Conservation (phyloP, 192 early-diverging fungal genomes). For the Entomortierella chlamydospora region DNA sequence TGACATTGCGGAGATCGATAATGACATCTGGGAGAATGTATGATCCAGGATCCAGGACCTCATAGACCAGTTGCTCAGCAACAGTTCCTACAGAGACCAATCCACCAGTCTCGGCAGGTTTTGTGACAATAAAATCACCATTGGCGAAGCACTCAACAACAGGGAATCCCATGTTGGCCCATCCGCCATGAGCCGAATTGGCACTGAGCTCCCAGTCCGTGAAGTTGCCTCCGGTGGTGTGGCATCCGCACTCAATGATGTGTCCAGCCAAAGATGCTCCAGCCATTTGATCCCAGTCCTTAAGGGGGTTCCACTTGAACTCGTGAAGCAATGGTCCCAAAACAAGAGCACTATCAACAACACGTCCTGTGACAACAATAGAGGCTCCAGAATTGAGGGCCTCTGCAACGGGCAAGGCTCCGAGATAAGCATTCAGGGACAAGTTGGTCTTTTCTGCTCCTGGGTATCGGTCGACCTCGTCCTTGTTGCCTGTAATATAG, state of each 20-base stretch:
- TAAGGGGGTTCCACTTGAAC: constrained; percentile 62
- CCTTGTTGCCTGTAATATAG: constrained; percentile 49
- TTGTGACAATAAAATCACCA: constrained; percentile 70
- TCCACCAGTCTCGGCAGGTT: constrained; percentile 72
- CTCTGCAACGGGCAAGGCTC: constrained; percentile 64
- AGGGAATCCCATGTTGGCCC: constrained; percentile 76
- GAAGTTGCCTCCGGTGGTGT: constrained; percentile 76
- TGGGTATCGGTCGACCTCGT: constrained; percentile 65
- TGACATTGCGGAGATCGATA: constrained; percentile 69
- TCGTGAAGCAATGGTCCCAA: constrained; percentile 73
- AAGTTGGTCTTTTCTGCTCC: constrained; percentile 60
- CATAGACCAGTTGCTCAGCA: constrained; percentile 74
- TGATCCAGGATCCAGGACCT: constrained; percentile 71
- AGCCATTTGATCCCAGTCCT: constrained; percentile 69
- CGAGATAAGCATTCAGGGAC: constrained; percentile 74
- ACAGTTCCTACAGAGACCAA: constrained; percentile 68
- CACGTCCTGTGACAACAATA: constrained; percentile 76
- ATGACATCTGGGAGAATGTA: constrained; percentile 76
- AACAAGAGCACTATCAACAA: constrained; percentile 74
- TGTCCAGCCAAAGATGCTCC: constrained; percentile 74
- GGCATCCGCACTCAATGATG: constrained; percentile 77
- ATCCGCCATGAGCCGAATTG: constrained; percentile 65
- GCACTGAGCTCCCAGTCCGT: constrained; percentile 72
- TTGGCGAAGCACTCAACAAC: constrained; percentile 67
- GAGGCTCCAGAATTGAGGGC: constrained; percentile 67